These are phyloP conservation scores for Monilinia fructigena DNA, from an alignment of 2,329 filamentous ascomycete species.

Conservation along the genomic window DNA sequence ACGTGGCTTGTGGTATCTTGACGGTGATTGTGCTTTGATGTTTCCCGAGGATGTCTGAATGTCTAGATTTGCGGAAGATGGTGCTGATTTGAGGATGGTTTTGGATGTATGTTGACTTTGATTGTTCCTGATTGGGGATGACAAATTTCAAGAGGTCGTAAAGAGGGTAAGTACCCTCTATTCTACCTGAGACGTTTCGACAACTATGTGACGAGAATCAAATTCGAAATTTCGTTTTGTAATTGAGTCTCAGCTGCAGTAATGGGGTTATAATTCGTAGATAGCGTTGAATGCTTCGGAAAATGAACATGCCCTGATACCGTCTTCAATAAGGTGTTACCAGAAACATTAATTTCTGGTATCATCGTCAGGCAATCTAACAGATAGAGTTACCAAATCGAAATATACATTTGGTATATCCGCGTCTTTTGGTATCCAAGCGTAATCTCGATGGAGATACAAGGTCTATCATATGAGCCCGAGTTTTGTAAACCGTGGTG, in stretches of 20 bases:
- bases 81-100: constrained; percentile 29
- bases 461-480: constrained; percentile 26
- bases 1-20: constrained; percentile 24
- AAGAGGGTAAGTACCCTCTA: constrained; percentile 36
- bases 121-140: constrained; percentile 34
- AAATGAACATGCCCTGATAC: constrained; percentile 34
- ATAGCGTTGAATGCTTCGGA: constrained; percentile 18
- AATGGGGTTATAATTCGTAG: constrained; percentile 13
- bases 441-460: constrained; percentile 37
- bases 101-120: constrained; percentile 29
- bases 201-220: constrained; percentile 31
- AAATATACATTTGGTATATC: constrained; percentile 32
- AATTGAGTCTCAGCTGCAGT: constrained; percentile 12
- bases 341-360: constrained; percentile 32
- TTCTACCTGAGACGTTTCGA: constrained; percentile 35
- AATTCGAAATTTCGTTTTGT: constrained; percentile 8
- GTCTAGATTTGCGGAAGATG: constrained; percentile 34
- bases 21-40: constrained; percentile 30
- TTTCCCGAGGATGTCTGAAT: constrained; percentile 33
- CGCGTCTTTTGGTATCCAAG: constrained; percentile 38
- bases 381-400: constrained; percentile 29
- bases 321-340: constrained; percentile 28
- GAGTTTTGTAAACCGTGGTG: constrained; percentile 31
- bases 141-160: constrained; percentile 35
- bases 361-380: constrained; percentile 33